phyloP scores from a whole-genome alignment of 257 asterid genomes.

The Ligustrum vulgare region DNA sequence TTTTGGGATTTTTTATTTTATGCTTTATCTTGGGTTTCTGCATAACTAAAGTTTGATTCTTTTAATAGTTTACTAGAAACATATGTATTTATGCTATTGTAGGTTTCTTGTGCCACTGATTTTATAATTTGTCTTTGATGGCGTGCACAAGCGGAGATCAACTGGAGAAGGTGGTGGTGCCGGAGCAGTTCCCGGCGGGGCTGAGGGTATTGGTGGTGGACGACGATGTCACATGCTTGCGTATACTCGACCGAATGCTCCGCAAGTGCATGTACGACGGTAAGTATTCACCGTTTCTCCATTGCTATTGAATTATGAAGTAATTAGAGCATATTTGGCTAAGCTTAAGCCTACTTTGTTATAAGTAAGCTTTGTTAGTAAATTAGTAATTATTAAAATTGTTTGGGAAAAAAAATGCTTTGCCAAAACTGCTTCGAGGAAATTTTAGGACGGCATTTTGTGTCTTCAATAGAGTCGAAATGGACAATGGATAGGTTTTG shows the following conservation, averaged over 20 bases:
- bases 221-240: slow-evolving; percentile 63
- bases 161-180: slow-evolving; percentile 33
- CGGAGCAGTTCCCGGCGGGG: slow-evolving; percentile 74
- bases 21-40: background rate
- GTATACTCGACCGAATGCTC: slow-evolving; percentile 72
- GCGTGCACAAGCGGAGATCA: slow-evolving; percentile 36
- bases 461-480: background rate
- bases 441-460: background rate
- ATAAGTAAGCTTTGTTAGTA: background rate
- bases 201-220: slow-evolving; percentile 81
- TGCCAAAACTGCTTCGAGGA: background rate
- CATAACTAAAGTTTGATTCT: background rate
- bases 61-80: background rate
- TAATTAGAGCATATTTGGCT: background rate
- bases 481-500: slow-evolving; percentile 4
- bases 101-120: slow-evolving; percentile 13
- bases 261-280: slow-evolving; percentile 69
- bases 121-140: slow-evolving; percentile 26
- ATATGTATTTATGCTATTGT: background rate
- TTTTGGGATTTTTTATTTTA: slow-evolving; percentile 2
- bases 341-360: background rate
- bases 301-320: background rate
- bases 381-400: no score
- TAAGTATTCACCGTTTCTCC: slow-evolving; percentile 23
- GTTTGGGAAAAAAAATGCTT: background rate